A percentile compares a stretch with the other conserved stretches of the same genome.
These are phyloP conservation scores for Benincasa hispida DNA, from an alignment of 306 rosid species.

Conservation along the genomic window DNA sequence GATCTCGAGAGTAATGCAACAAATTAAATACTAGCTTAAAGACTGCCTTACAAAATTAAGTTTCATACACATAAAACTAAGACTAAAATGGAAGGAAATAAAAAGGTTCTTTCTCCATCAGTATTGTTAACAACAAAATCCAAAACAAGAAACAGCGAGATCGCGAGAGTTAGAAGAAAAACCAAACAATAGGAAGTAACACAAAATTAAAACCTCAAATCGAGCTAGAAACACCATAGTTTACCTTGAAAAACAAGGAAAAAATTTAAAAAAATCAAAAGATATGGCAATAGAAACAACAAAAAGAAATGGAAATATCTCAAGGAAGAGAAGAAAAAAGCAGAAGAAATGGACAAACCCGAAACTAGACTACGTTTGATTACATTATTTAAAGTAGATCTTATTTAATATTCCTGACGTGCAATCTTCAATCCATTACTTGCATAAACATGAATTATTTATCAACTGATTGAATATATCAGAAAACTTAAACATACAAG, in stretches of 20 bases:
- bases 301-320: no score
- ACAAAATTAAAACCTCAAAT: not conserved
- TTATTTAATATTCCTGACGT: no score
- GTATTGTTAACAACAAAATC: not conserved
- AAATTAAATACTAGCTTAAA: not conserved
- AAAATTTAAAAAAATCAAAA: not conserved
- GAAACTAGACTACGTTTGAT: no score
- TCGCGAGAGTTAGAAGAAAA: not conserved
- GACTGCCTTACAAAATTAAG: not conserved
- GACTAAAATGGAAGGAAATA: not conserved
- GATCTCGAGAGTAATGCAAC: conserved; percentile 15
- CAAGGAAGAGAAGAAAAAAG: no score
- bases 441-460: no score
- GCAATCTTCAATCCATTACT: no score
- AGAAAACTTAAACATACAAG: no score
- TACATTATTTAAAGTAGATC: no score
- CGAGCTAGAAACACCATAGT: conserved; percentile 4
- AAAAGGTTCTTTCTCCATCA: not conserved
- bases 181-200: not conserved
- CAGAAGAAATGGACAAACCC: no score
- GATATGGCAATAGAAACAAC: not conserved
- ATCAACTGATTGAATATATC: no score
- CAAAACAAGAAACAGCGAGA: conserved; percentile 11
- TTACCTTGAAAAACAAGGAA: conserved; percentile 10
- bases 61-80: not conserved